These are phyloP conservation scores for Starmerella asiatica DNA, from an alignment of 805 yeast genomes.

Conservation along the genomic window DNA sequence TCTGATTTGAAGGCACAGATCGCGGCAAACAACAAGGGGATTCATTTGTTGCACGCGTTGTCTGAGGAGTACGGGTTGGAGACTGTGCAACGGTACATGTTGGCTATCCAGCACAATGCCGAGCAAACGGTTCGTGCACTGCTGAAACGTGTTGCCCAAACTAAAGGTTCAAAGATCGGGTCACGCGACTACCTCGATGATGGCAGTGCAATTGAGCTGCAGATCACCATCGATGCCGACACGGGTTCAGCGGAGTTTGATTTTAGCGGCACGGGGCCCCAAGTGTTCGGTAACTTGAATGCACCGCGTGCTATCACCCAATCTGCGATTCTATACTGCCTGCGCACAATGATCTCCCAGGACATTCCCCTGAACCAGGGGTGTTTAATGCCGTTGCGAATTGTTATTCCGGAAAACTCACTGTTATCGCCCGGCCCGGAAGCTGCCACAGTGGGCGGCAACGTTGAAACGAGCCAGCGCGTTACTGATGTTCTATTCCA, in stretches of 20 bases:
- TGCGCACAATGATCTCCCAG: conserved; percentile 70
- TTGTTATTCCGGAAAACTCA: conserved; percentile 49
- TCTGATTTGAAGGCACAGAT: conserved; percentile 76
- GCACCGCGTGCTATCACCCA: conserved; percentile 85
- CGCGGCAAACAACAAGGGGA: conserved; percentile 82
- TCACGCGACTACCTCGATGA: conserved; percentile 27
- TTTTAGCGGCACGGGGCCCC: conserved; percentile 76
- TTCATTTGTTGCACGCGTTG: conserved; percentile 45
- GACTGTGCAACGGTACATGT: conserved; percentile 59
- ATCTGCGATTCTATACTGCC: conserved; percentile 77
- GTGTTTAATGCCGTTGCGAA: conserved; percentile 64
- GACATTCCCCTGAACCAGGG: conserved; percentile 92
- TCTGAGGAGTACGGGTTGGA: conserved; percentile 49
- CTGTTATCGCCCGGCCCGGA: conserved; percentile 63
- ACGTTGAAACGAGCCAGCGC: conserved; percentile 88
- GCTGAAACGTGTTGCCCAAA: conserved; percentile 34
- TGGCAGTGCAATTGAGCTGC: conserved; percentile 25
- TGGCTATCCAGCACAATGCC: conserved; percentile 69
- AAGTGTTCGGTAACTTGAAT: conserved; percentile 76
- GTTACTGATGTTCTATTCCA: conserved; percentile 78
- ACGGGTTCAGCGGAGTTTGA: conserved; percentile 61
- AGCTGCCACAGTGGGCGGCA: conserved; percentile 91
- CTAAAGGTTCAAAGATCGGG: conserved; percentile 23
- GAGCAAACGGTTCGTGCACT: conserved; percentile 51
- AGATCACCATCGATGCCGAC: conserved; percentile 32